Base-by-base conservation (phyloP, 2,329 filamentous ascomycete genomes). In the Arthrobotrys conoides region DNA sequence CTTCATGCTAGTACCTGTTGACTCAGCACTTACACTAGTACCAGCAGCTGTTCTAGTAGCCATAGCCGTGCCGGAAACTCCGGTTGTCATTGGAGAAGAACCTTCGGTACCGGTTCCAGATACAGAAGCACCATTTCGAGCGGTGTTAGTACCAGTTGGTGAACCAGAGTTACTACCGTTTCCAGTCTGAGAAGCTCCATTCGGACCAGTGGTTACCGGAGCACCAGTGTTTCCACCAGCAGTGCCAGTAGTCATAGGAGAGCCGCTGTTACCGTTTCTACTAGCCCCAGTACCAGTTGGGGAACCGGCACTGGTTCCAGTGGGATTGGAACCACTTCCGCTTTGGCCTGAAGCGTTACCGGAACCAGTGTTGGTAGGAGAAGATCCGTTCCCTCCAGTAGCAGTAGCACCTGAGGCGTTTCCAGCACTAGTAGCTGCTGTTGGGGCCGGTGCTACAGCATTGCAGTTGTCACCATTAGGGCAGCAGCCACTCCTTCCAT, bases 401-500 rank as follows among this genome's bases (percentile, higher is more conserved):
- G 61, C 61, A 51, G 61, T 67, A 20, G 30, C 30, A 1, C 57
- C 71, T 18, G 64, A 46, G 4, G 65, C 57, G 38, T 36, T 61
- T 18, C 59, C 49, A 41, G 61, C 49, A 41, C 30, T 73, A 36
- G 70, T 73, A 9, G 38, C 46, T 18, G 68, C 67, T 12, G 53
- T 20, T 51, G 38, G 44, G 22, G 53, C 24, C 0, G 71, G 41
- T 18, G 65, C 18, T 44, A 20, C 16, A 5, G 55, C 38, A 22
- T 69, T 69, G 38, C 75, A 78, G 24, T 72, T 44, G 9, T 53
- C 20, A n/a, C 75, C 75, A 14, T 53, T 41, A 20, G 68, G 63
- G 41, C 75, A 78, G 48, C 75, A 78, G 22, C 75, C 75, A 12
- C 27, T 69, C 22, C 41, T 69, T 4, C 75, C 75, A 38, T 68